Evolutionary conservation across 73 alveolate genomes (phyloP).

Genomic region (Diophrys sp.): DNA sequence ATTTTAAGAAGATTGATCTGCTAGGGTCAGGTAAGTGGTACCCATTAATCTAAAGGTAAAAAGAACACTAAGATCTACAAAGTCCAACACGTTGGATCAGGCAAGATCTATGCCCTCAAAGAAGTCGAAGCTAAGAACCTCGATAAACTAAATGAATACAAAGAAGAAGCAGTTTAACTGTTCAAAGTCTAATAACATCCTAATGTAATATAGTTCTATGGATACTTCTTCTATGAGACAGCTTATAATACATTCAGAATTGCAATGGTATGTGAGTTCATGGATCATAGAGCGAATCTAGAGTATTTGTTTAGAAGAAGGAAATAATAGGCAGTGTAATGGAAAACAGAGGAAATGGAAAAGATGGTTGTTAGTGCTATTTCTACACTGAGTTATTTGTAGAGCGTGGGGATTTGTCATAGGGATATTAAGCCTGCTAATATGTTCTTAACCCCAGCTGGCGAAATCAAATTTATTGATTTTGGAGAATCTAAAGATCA

Average conservation of each 20-base stretch:
- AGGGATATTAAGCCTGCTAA: constrained; percentile 84
- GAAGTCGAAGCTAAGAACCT: constrained; percentile 96
- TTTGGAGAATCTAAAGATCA: constrained; percentile 85
- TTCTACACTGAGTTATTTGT: constrained; percentile 63
- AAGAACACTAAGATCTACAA: constrained; percentile 93
- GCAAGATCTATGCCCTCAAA: constrained; percentile 89
- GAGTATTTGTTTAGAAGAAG: constrained; percentile 92
- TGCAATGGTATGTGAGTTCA: constrained; percentile 93
- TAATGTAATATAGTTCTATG: constrained; percentile 88
- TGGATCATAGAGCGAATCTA: constrained; percentile 84
- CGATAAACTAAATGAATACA: constrained; percentile 96
- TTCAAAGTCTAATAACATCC: constrained; percentile 91
- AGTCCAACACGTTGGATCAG: constrained; percentile 87
- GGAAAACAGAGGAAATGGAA: constrained; percentile 89
- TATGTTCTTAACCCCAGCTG: constrained; percentile 50
- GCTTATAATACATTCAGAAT: constrained; percentile 90
- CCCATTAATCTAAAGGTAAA: constrained; percentile 43
- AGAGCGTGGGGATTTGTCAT: constrained; percentile 75
- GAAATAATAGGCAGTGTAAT: constrained; percentile 62
- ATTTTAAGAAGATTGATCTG: constrained; percentile 92
- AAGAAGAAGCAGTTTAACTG: constrained; percentile 96
- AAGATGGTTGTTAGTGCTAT: constrained; percentile 80
- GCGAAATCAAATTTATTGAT: constrained; percentile 71
- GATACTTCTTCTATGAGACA: constrained; percentile 96
- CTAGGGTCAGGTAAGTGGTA: constrained; percentile 80